A percentile compares a stretch with the other conserved stretches of the same genome.
Evolutionary conservation across 2,329 filamentous ascomycete species (phyloP).

Genomic region (Pseudogymnoascus sp.): DNA sequence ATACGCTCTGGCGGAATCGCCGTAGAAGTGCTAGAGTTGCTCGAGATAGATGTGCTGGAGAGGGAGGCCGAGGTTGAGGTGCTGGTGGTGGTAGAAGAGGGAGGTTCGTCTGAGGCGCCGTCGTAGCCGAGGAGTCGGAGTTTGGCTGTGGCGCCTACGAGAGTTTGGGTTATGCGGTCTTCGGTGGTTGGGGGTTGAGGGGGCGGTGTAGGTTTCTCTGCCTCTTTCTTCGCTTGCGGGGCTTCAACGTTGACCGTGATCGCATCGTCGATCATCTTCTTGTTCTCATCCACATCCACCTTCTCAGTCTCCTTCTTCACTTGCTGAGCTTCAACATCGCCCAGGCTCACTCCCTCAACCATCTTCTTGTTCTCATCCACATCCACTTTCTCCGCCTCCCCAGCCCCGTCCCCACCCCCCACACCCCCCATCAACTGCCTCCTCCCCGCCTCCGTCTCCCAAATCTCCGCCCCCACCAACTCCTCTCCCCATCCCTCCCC

Average conservation of each 20-base stretch:
- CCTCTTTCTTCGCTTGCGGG: neutral
- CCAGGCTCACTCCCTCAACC: neutral
- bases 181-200: neutral
- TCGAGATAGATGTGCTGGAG: neutral
- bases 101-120: neutral
- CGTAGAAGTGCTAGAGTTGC: neutral
- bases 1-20: neutral
- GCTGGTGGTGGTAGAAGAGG: neutral
- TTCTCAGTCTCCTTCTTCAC: neutral
- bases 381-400: neutral
- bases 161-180: neutral
- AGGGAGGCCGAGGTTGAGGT: neutral
- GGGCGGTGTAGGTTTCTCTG: neutral
- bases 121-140: neutral
- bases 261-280: neutral
- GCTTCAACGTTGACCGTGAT: no score
- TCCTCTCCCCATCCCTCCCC: neutral
- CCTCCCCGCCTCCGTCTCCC: slow-evolving; percentile 1
- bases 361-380: neutral
- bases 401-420: no score
- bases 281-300: neutral
- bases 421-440: neutral
- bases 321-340: neutral
- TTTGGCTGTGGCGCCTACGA: neutral
- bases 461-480: neutral